Base-by-base conservation (phyloP, 441 rosid genomes). In the Geranium incanum region DNA sequence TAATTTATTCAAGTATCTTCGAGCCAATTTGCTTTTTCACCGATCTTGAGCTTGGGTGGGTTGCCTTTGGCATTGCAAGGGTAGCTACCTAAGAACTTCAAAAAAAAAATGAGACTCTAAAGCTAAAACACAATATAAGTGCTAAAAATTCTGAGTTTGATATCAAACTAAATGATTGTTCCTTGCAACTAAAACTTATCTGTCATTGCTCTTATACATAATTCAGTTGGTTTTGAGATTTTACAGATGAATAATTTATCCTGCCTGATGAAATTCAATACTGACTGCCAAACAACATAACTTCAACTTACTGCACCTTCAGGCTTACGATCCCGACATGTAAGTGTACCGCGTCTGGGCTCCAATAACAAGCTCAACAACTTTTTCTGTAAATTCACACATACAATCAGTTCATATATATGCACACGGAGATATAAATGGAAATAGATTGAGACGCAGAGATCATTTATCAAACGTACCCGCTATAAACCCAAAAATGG, bases 331-430 rank as follows among this genome's bases (percentile, higher is more conserved):
- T 72, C 99, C 97, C 1, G 97, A 92, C 88, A 88, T 89, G 88
- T 89, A 92, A 0, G 94, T 87, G 81, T 90, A 92, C 60, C 95
- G 89, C 18, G 97, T 83, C 78, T 90, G 99, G 59, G 94, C 94
- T 72, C 96, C 98, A 19, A 80, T 76, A 28, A 89, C 64, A 77
- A 95, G 87, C 82, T 92, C 99, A 69, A 88, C 88, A 65, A 92
- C 15, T 87, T 95, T 92, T 36, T 70, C 99, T 95, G 88, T 76
- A 77, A 33, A 67, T 71, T 37, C 60, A 4, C 6, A 71, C 11
- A n/a, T 18, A 12, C 50, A 23, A 28, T 60, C 28, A 62, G 36
- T 19, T 19, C 12, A 5, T 18, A 5, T 18, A 6, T 60, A 19
- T 6, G n/a, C 28, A 33, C 8, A 33, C 5, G 33, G 8, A n/a